Evolutionary conservation across 768 basidiomycete species (phyloP).

Genomic region (Cubamyces lactineus): DNA sequence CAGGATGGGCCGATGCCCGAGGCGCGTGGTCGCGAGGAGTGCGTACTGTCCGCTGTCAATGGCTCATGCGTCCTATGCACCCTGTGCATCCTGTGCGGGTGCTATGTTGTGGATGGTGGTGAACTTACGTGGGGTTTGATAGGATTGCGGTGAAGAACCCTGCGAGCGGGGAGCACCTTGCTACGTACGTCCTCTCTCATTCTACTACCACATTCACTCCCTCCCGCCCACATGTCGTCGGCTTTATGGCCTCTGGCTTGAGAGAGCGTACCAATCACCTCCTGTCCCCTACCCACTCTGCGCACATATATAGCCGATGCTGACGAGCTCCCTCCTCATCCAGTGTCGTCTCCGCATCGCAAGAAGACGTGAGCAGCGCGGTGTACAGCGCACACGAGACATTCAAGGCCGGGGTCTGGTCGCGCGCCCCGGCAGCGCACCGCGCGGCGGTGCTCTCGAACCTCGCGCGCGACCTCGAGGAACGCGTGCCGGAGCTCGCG

Average conservation of each 20-base stretch:
- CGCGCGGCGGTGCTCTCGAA: conserved; percentile 69
- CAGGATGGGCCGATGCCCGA: conserved; percentile 21
- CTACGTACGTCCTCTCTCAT: conserved; percentile 47
- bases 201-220: no score
- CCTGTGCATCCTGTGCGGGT: no score
- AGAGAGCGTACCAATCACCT: background rate
- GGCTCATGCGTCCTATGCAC: background rate
- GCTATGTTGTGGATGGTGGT: background rate
- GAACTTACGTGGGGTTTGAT: background rate
- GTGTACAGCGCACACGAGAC: conserved; percentile 58
- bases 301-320: background rate
- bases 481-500: conserved; percentile 60
- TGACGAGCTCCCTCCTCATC: background rate
- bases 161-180: conserved; percentile 63
- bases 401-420: conserved; percentile 76
- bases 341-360: conserved; percentile 60
- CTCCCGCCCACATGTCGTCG: no score
- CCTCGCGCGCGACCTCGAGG: conserved; percentile 65
- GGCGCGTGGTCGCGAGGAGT: conserved; percentile 29
- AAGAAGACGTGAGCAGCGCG: conserved; percentile 52
- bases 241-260: no score
- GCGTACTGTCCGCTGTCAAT: background rate
- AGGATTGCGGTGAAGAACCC: conserved; percentile 68
- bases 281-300: background rate
- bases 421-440: conserved; percentile 54